Evolutionary conservation across 495 filamentous ascomycete species (phyloP), one percentile per base, ranked within the genome.

Genomic region (Talaromyces trachyspermus): DNA sequence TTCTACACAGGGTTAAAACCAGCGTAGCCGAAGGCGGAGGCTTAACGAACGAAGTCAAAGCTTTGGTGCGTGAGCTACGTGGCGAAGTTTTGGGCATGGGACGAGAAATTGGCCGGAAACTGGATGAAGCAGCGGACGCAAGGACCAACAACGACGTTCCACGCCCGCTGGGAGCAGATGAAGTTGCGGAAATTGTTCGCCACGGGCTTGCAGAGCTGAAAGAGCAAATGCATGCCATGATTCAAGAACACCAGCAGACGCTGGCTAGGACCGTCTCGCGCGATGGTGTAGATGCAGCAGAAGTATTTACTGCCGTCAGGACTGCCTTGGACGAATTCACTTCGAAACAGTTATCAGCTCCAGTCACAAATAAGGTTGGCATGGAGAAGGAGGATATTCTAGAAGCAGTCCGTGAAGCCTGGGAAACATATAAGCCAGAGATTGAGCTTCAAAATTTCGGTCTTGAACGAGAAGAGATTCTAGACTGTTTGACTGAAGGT

Each of bases 81-180:
- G 87, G 89, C 10, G 90, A 97, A 57, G 89, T 97, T 6, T 77
- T 96, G 2, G 89, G 87, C 3, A 95, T 96, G 91, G 88, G 89
- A 4, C 73, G 89, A 47, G 83, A 95, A 53, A 75, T 96, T 22
- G 88, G 83, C 23, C 79, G 85, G n/a, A 82, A 85, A 56, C 71
- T 96, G 2, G 88, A 95, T 45, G 76, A 86, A 35, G 70, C 75
- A 2, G 76, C 80, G 23, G 58, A 61, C 25, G 60, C 63, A 23
- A 63, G 63, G 20, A 60, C 62, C 9, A 63, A 69, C 10, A 60
- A 61, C 20, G 75, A 74, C 29, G 68, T 74, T 39, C 67, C 76
- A 3, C 62, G 60, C 14, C 64, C 69, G 5, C 69, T 72, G 2
- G 76, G 74, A 29, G 74, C 78, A 29, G 83, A 83, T 22, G 85